phyloP scores from a whole-genome alignment of 176 grass and related monocot genomes.

The Otatea glauca region DNA sequence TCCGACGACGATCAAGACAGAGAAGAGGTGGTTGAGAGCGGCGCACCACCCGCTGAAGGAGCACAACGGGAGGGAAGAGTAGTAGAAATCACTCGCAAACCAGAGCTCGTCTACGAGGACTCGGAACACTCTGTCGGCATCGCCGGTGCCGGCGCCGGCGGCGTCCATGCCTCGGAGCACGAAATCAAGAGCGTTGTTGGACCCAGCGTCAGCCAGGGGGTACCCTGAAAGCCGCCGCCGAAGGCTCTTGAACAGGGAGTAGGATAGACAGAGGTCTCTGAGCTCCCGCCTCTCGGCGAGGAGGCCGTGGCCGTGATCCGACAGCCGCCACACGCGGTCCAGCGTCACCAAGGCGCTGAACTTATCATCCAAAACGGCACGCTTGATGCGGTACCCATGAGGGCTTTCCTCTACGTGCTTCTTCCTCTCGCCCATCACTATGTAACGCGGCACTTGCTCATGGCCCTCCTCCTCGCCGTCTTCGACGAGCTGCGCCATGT shows the following conservation, averaged over 20 bases:
- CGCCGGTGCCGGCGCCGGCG: neutral
- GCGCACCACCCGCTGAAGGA: slow-evolving; percentile 22
- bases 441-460: neutral
- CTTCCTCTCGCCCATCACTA: slow-evolving; percentile 39
- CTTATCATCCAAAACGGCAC: neutral
- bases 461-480: neutral
- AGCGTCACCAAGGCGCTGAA: slow-evolving; percentile 11
- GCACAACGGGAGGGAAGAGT: slow-evolving; percentile 10
- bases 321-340: slow-evolving; percentile 20
- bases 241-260: slow-evolving; percentile 41
- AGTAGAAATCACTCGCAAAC: slow-evolving; percentile 54
- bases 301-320: slow-evolving; percentile 7
- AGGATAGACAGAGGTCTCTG: slow-evolving; percentile 50
- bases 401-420: slow-evolving; percentile 11
- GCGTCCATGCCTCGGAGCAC: slow-evolving; percentile 47
- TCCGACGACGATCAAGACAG: slow-evolving; percentile 32
- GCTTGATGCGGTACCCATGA: slow-evolving; percentile 29
- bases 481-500: slow-evolving; percentile 44
- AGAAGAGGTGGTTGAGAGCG: neutral
- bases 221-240: neutral
- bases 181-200: slow-evolving; percentile 31
- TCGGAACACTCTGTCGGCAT: slow-evolving; percentile 27
- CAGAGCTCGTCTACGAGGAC: slow-evolving; percentile 45
- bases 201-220: slow-evolving; percentile 25
- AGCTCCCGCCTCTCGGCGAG: neutral